Base-by-base conservation (phyloP, 1,284 basidiomycete species). In the Naganishia liquefaciens region DNA sequence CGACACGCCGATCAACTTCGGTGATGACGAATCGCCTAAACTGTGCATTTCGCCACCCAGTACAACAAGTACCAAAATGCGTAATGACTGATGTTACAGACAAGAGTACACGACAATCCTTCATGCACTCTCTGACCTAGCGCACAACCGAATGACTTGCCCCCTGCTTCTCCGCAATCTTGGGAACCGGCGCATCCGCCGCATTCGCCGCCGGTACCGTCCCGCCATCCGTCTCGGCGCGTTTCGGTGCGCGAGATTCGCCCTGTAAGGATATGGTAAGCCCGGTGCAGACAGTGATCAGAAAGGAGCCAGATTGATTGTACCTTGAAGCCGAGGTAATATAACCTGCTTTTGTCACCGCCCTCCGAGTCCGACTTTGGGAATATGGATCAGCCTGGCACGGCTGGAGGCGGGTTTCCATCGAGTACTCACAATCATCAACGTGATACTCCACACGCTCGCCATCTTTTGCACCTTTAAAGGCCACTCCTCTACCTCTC, bases 381-480 rank as follows among this genome's bases (percentile, higher is more conserved):
- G 21, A 11, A 28, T 4, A 23, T 28, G 15, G 15, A 11, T 37
- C 13, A 49, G 44, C 15, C 6, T 11, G 23, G 17, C 2, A 37
- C 30, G 30, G 5, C 3, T 15, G n/a, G 13, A 30, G 37, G 4
- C 11, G 44, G 30, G 27, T 52, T 13, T 7, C 7, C 23, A 27
- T 46, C 21, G 23, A 40, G 15, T 19, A 72, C 77, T 71, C 66
- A 78, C 77, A 64, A 79, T 76, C 42, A 76, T 67, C 44, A 79
- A 64, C 9, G 77, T 77, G 9, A 78, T 72, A 52, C 72, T 75
- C 64, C 72, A 74, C n/a, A 79, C 77, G 62, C 71, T 78, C 5
- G 78, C 76, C 69, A 79, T 69, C 57, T 75, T 75, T 65, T 79
- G 78, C 25, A 79, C 77, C 64, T 79, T 79, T 58, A 79, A 69